phyloP scores from a whole-genome alignment of 1,284 basidiomycete genomes.

The Ceratobasidium theobromae region DNA sequence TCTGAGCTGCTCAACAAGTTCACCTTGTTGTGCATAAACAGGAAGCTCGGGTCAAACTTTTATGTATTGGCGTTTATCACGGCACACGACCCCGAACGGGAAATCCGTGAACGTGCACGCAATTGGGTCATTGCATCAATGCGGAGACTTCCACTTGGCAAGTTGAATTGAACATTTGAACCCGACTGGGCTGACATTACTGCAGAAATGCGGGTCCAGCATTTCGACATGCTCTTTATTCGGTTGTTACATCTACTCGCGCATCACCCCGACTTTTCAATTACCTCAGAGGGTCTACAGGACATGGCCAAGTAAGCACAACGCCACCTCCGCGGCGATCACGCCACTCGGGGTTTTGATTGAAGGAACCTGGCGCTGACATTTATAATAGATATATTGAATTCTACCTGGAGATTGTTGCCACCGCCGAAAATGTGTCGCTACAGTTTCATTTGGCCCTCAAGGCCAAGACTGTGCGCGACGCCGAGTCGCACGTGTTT shows the following conservation, averaged over 20 bases:
- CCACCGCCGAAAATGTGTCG: conserved; percentile 74
- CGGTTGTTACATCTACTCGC: conserved; percentile 85
- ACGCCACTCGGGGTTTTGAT: no score
- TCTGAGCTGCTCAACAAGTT: conserved; percentile 76
- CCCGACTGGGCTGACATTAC: conserved; percentile 28
- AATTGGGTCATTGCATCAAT: conserved; percentile 57
- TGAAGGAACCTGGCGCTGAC: no score
- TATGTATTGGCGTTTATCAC: conserved; percentile 86
- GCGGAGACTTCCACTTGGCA: conserved; percentile 54
- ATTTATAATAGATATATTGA: conserved; percentile 93
- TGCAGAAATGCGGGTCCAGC: conserved; percentile 59
- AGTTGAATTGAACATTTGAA: conserved; percentile 32
- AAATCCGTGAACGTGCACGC: conserved; percentile 61
- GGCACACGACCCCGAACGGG: conserved; percentile 87
- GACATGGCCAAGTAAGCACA: conserved; percentile 68
- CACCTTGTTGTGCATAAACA: conserved; percentile 57
- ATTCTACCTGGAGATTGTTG: conserved; percentile 81
- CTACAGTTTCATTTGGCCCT: conserved; percentile 81
- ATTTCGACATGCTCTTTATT: conserved; percentile 81
- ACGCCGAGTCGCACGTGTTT: conserved; percentile 62
- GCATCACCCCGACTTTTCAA: conserved; percentile 89
- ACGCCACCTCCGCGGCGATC: no score
- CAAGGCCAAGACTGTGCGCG: conserved; percentile 84
- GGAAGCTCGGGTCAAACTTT: conserved; percentile 70
- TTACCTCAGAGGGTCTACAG: conserved; percentile 56